Base-by-base conservation (phyloP, 345 rosid genomes). In the Gynandropsis gynandra region DNA sequence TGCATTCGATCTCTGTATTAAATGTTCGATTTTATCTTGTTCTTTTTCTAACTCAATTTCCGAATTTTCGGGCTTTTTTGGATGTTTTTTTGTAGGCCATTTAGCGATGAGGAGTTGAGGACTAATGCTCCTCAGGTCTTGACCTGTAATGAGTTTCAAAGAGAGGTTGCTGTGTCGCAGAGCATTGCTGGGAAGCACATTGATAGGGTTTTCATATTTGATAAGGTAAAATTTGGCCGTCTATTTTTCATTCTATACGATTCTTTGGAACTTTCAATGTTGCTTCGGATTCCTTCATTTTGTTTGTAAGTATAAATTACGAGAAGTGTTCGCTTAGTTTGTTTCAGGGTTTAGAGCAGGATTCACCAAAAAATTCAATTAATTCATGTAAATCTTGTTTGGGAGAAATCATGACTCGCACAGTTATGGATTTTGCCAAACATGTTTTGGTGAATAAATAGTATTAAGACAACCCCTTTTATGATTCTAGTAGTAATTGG, bases 81-180 rank as follows among this genome's bases (percentile, higher is more conserved):
- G 29, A 5, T 8, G 7, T 42, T 32, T 5, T 6, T 52, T 64
- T 34, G 13, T 53, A 92, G 99, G 87, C 99, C 99, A 32, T 92
- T 88, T 69, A 92, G 95, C 21, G 94, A 83, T 1, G 97, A 92
- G 5, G 99, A 92, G 78, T 64, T 85, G 68, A 79, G 82, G 69
- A 88, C 46, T 57, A 81, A 85, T 58, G 99, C 97, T 40, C 99
- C 99, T 13, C 95, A 85, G 62, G 99, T 92, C 21, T 79, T 92
- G 14, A 82, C 87, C 3, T 92, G 99, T 69, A 85, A 81, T 48
- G 99, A 92, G 7, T 76, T 75, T 63, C 81, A 73, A 70, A 75
- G 95, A 51, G 99, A 92, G 61, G 99, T 92, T 12, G 71, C 97
- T 9, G 87, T 92, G 10, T 92, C 97, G 8, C 99, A 92, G 78